Evolutionary conservation across 148 eudicot species (phyloP), one percentile per base, ranked within the genome.

Genomic region (Hydrangea macrophylla): DNA sequence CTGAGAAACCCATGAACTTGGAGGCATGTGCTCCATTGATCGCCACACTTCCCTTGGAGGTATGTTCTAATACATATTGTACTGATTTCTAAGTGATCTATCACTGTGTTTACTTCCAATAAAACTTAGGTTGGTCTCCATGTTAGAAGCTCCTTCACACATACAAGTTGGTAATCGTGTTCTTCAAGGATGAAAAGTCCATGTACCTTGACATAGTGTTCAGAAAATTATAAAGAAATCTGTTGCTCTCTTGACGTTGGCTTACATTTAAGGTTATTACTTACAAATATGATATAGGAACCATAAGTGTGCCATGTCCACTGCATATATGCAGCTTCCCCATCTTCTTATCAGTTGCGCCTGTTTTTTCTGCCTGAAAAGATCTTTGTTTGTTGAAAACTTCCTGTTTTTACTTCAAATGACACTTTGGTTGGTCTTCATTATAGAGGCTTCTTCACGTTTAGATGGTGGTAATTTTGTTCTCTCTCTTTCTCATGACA

Each of bases 31-130:
- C 96, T 75, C 92, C 96, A 15, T 58, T 89, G 77, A 78, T 89
- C 64, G 96, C 96, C 60, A 89, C 96, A 40, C 84, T 89, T 51
- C 89, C 92, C 31, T 78, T 89, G 79, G 92, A 89, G 91, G 96
- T 89, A 67, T 37, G 67, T 70, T 40, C 28, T 67, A 28, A 22
- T 15, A n/a, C 2, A 30, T 15, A 25, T 37, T 37, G 15, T 40
- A n/a, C 12, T 30, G 18, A 6, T 33, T 36, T 63, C 11, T 17
- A 13, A 56, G 30, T 59, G 17, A 7, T 58, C 27, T 22, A 26
- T 5, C 39, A 36, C 58, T 12, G 13, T 26, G 37, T 18, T 26
- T 32, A 25, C 25, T 2, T 33, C 12, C 6, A 65, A 51, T 15
- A 22, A 48, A 1, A 48, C 17, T 7, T 48, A n/a, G 53, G 1